phyloP scores from a whole-genome alignment of 2,329 filamentous ascomycete species.

The Colletotrichum siamense region DNA sequence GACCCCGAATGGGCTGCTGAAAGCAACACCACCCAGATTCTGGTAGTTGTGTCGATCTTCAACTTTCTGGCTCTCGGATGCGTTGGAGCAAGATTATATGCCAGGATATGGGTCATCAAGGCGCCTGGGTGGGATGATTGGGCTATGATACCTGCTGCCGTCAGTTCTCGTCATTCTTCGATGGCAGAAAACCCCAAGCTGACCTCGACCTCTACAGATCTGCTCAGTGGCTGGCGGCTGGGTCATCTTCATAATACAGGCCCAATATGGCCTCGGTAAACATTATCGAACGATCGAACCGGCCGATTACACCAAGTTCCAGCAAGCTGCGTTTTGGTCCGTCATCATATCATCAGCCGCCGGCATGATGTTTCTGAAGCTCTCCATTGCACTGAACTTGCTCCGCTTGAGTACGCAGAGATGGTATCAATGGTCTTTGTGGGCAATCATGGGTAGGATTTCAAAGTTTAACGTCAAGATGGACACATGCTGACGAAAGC shows the following conservation, averaged over 20 bases:
- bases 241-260: conserved; percentile 46
- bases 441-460: conserved; percentile 23
- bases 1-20: conserved; percentile 27
- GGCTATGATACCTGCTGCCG: conserved; percentile 28
- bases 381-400: conserved; percentile 26
- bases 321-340: conserved; percentile 47
- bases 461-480: background rate
- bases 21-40: conserved; percentile 27
- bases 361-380: conserved; percentile 24
- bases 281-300: conserved; percentile 41
- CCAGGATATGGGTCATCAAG: background rate
- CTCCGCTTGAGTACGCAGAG: conserved; percentile 24
- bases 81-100: background rate
- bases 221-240: conserved; percentile 33
- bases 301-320: conserved; percentile 36
- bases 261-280: conserved; percentile 49
- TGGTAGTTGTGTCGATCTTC: conserved; percentile 22
- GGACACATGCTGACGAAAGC: background rate
- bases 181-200: background rate
- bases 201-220: conserved; percentile 20
- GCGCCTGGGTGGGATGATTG: conserved; percentile 1
- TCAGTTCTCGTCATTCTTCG: background rate
- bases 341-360: conserved; percentile 43
- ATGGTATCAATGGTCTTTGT: conserved; percentile 30
- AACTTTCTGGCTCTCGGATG: background rate